Percentiles rank a stretch among this genome's conserved stretches.
Evolutionary conservation across 495 filamentous ascomycete genomes (phyloP).

Genomic region (Penicillium silybi): DNA sequence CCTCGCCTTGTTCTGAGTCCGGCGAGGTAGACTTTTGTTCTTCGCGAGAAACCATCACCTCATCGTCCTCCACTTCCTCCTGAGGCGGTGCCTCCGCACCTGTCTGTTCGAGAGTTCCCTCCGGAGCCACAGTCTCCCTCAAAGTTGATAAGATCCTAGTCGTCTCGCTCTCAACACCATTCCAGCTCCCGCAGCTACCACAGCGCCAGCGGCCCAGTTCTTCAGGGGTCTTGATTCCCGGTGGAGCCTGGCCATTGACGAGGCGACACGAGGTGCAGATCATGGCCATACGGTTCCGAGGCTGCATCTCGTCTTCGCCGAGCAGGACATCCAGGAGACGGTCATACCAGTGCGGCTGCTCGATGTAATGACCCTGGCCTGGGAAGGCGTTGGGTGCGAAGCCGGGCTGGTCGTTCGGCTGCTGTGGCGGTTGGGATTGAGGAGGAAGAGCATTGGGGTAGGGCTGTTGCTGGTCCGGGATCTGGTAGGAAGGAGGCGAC

Average conservation of each 20-base stretch:
- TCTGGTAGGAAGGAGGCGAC: constrained; percentile 22
- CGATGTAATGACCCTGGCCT: constrained; percentile 40
- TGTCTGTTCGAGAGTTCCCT: constrained; percentile 20
- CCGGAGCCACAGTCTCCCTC: constrained; percentile 11
- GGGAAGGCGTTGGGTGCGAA: constrained; percentile 62
- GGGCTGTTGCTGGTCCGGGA: constrained; percentile 8
- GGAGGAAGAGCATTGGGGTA: constrained; percentile 13
- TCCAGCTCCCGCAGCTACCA: constrained; percentile 75
- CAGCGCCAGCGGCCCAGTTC: constrained; percentile 91
- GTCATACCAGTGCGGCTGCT: constrained; percentile 82
- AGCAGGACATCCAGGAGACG: constrained; percentile 86
- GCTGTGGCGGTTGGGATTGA: constrained; percentile 8
- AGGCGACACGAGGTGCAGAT: constrained; percentile 81
- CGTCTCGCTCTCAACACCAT: constrained; percentile 74
- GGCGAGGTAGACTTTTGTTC: constrained; percentile 9
- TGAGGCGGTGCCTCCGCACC: constrained; percentile 16
- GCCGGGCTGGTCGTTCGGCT: constrained; percentile 34
- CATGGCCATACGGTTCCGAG: constrained; percentile 85
- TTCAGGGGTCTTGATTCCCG: constrained; percentile 69
- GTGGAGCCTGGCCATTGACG: constrained; percentile 95
- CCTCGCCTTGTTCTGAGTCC: constrained; percentile 16
- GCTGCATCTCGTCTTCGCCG: constrained; percentile 89
- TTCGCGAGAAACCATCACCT: constrained; percentile 27
- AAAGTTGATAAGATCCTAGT: constrained; percentile 53
- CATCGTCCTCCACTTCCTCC: constrained; percentile 18